phyloP scores from a whole-genome alignment of 768 basidiomycete genomes.

The Cantharellus cinnabarinus region DNA sequence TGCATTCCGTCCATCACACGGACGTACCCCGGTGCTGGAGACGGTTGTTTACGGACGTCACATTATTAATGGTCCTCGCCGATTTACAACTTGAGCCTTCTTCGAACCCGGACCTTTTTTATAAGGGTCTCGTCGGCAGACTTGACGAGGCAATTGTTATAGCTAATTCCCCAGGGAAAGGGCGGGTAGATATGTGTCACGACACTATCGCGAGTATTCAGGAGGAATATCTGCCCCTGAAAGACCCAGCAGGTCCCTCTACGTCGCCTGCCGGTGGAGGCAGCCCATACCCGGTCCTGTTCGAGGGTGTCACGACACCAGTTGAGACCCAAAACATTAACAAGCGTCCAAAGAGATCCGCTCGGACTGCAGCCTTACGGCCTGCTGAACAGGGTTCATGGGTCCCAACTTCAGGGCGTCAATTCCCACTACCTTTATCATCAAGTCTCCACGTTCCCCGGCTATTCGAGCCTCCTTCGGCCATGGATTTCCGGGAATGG shows the following conservation, averaged over 20 bases:
- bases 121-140: neutral
- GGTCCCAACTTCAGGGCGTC: conserved; percentile 2
- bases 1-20: neutral
- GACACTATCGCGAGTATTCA: conserved; percentile 45
- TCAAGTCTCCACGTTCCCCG: conserved; percentile 19
- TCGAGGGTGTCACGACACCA: neutral
- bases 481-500: conserved; percentile 30
- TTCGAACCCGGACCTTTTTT: neutral
- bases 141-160: conserved; percentile 71
- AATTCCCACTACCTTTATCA: conserved; percentile 9
- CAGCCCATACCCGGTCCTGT: neutral
- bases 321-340: neutral
- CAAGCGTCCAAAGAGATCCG: conserved; percentile 2
- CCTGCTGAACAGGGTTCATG: neutral
- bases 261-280: neutral
- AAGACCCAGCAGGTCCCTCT: conserved; percentile 1
- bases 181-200: conserved; percentile 40
- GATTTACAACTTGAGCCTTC: neutral
- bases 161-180: conserved; percentile 50
- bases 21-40: neutral
- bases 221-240: conserved; percentile 11
- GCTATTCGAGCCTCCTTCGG: conserved; percentile 32
- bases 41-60: neutral
- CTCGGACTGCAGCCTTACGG: conserved; percentile 2
- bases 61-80: neutral